Base-by-base conservation (phyloP, 169 alveolate genomes). In the Besnoitia besnoiti region DNA sequence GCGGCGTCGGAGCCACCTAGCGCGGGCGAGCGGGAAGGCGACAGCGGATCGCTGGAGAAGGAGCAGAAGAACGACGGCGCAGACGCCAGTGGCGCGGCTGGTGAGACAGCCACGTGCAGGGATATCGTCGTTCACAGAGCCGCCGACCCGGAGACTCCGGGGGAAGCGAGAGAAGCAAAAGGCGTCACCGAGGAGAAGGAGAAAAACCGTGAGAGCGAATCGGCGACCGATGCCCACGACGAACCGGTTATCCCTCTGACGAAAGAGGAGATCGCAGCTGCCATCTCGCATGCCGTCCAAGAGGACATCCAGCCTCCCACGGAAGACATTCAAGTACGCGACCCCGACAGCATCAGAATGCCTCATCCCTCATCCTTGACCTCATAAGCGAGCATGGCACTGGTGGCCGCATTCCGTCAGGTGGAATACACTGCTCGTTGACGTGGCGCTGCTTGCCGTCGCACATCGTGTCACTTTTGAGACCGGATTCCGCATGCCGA, bases 1-100 rank as follows among this genome's bases (percentile, higher is more conserved):
- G 80, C 79, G 27, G 80, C 90, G 19, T 33, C 40, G 59, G 67
- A 88, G 77, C 75, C 3, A 35, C 91, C 87, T 39, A 51, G 55
- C 19, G 47, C 27, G 59, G 37, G 39, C 2, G 35, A 40, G 61
- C 59, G 14, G 47, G 87, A 37, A 37, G 55, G 61, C 3, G 59
- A 3, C 24, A 39, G 33, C 4, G 87, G 39, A 77, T 8, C 49
- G 33, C 59, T 40, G 59, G 61, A 19, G 87, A 14, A 67, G 87
- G 61, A 19, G 40, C 33, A n/a, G 39, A 51, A 51, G 67, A 24
- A 30, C 24, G 44, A 35, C 5, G 82, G 1, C 16, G n/a, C n/a
- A 21, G 44, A 73, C 44, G 46, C 16, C 44, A 10, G 67, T 5
- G 67, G 5, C n/a, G n/a, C 7, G 24, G 30, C 33, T n/a, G n/a